Conservation (phyloP, 306 rosid genomes). For the Sicyos edulis region DNA sequence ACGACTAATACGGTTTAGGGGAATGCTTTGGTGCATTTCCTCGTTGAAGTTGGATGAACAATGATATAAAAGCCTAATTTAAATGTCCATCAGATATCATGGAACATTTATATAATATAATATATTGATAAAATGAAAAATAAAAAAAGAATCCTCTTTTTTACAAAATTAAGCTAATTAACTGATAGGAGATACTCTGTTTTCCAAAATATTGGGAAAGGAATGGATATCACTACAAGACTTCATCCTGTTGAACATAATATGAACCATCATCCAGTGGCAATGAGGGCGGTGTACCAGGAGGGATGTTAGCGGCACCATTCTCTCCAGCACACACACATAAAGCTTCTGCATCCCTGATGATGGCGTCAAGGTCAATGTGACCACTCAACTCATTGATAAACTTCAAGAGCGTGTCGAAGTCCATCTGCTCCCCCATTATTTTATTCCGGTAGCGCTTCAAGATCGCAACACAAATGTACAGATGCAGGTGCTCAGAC, state of each 20-base stretch:
- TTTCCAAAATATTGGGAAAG: slow-evolving; percentile 2
- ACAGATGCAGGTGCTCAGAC: slow-evolving; percentile 90
- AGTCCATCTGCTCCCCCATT: slow-evolving; percentile 92
- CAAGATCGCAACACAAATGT: slow-evolving; percentile 79
- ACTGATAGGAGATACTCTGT: background rate
- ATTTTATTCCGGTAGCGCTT: slow-evolving; percentile 72
- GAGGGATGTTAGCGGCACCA: slow-evolving; percentile 87
- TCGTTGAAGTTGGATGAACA: background rate
- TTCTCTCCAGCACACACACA: slow-evolving; percentile 87
- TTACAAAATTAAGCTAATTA: slow-evolving; percentile 2
- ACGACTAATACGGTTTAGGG: no score
- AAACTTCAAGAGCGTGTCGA: slow-evolving; percentile 88
- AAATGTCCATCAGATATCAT: background rate
- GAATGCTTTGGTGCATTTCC: no score
- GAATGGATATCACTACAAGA: slow-evolving; percentile 12
- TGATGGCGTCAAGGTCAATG: slow-evolving; percentile 61
- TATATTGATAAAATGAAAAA: background rate
- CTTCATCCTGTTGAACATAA: slow-evolving; percentile 59
- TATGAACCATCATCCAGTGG: slow-evolving; percentile 63
- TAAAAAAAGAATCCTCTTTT: background rate
- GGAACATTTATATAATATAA: background rate
- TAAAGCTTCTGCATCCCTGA: slow-evolving; percentile 91
- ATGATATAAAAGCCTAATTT: no score
- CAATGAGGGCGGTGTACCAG: slow-evolving; percentile 95
- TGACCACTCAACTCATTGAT: slow-evolving; percentile 87